phyloP scores from a whole-genome alignment of 805 yeast species.

The Metschnikowia shivogae region DNA sequence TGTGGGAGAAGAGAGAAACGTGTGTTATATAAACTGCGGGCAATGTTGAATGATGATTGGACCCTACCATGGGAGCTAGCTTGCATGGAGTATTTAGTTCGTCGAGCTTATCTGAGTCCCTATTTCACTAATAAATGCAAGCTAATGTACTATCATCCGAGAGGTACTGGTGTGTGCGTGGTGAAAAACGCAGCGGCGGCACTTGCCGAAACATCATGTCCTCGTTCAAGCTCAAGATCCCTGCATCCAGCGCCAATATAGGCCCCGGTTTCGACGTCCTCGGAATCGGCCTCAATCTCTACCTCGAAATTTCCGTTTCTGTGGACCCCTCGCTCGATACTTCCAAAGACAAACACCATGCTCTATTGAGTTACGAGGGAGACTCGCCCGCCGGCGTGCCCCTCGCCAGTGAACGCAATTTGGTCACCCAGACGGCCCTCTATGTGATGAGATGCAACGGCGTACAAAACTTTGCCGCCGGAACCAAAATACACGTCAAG shows the following conservation, averaged over 20 bases:
- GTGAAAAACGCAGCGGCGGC: not conserved
- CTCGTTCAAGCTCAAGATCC: slow-evolving; percentile 66
- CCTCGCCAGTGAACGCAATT: slow-evolving; percentile 66
- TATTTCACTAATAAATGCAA: not conserved
- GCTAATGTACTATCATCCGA: not conserved
- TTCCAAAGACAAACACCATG: slow-evolving; percentile 60
- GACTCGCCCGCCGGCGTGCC: slow-evolving; percentile 86
- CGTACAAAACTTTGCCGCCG: slow-evolving; percentile 70
- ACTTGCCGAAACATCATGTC: slow-evolving; percentile 35
- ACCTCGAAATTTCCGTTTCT: slow-evolving; percentile 62
- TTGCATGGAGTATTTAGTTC: no score
- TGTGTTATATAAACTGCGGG: slow-evolving; percentile 22
- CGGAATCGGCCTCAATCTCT: slow-evolving; percentile 83
- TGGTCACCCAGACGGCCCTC: slow-evolving; percentile 89
- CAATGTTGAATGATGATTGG: no score
- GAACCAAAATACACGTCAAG: slow-evolving; percentile 72
- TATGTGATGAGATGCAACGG: slow-evolving; percentile 86
- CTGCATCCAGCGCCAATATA: slow-evolving; percentile 96
- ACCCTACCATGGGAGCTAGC: no score
- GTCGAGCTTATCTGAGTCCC: not conserved
- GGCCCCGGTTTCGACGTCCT: slow-evolving; percentile 98
- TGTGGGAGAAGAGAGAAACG: slow-evolving; percentile 63
- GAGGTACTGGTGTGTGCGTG: slow-evolving; percentile 1
- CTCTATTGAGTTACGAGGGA: slow-evolving; percentile 65
- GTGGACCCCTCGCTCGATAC: slow-evolving; percentile 52